Evolutionary conservation across 306 rosid genomes (phyloP).

Genomic region (Pterocarpus santalinus): DNA sequence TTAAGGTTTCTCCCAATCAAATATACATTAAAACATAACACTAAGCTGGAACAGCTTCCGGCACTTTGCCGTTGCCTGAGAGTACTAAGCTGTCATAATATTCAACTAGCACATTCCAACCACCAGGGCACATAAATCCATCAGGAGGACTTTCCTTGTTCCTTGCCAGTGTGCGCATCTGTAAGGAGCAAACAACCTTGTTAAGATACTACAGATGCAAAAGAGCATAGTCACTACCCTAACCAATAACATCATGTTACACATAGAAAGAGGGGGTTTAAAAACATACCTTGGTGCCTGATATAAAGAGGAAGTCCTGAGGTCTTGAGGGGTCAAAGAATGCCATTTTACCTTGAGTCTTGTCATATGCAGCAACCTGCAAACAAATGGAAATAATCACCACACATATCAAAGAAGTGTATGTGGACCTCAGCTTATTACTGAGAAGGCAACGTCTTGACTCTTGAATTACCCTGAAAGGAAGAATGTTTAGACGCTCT

Average conservation of each 20-base stretch:
- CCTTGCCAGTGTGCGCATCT: conserved; percentile 95
- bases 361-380: conserved; percentile 99
- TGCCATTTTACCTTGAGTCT: conserved; percentile 94
- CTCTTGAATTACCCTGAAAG: conserved; percentile 79
- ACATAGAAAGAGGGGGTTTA: not conserved
- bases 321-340: conserved; percentile 95
- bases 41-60: conserved; percentile 80
- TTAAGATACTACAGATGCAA: conserved; percentile 17
- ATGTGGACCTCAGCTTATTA: not conserved
- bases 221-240: not conserved
- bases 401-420: conserved; percentile 10
- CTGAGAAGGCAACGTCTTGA: not conserved
- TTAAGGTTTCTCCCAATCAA: conserved; percentile 65
- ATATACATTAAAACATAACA: conserved; percentile 53
- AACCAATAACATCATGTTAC: conserved; percentile 10
- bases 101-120: conserved; percentile 93
- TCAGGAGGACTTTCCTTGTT: conserved; percentile 96
- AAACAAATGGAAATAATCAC: conserved; percentile 40
- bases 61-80: conserved; percentile 64
- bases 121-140: conserved; percentile 99
- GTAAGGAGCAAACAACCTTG: conserved; percentile 40
- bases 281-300: conserved; percentile 90
- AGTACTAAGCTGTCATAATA: conserved; percentile 86
- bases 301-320: conserved; percentile 93
- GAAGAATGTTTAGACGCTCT: conserved; percentile 96